phyloP scores from a whole-genome alignment of 768 basidiomycete species.

The Mycena vitilis region DNA sequence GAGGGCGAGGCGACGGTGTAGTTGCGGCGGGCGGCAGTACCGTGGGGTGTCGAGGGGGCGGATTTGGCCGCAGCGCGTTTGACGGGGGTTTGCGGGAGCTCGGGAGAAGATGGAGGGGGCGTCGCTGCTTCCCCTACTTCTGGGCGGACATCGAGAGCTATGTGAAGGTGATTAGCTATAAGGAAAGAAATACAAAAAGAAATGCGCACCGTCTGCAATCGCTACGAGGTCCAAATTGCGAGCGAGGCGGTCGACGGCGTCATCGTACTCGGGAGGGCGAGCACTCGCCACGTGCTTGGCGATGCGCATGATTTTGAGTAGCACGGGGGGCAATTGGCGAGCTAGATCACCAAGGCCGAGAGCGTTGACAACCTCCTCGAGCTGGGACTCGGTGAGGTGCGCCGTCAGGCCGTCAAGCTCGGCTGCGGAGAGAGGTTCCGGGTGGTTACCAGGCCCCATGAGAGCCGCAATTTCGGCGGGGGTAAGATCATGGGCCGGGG shows the following conservation, averaged over 20 bases:
- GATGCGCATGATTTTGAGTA: background rate
- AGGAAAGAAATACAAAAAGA: background rate
- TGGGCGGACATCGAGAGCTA: background rate
- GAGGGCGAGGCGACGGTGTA: background rate
- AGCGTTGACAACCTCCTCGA: background rate
- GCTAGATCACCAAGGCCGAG: background rate
- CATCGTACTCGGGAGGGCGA: background rate
- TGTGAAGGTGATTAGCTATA: too few species aligned
- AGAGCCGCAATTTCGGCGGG: background rate
- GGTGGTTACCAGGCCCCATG: background rate
- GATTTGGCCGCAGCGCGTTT: too few species aligned
- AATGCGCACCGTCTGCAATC: too few species aligned
- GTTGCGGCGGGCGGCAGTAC: background rate
- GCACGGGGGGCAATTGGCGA: background rate
- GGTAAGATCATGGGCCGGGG: conserved; percentile 3
- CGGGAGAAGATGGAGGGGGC: too few species aligned
- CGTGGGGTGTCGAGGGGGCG: too few species aligned
- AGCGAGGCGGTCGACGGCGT: background rate
- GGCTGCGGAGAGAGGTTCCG: background rate
- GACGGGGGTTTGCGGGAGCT: too few species aligned
- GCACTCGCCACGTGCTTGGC: background rate
- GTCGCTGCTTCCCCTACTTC: too few species aligned
- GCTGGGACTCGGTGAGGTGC: background rate
- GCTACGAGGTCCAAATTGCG: background rate
- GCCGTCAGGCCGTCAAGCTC: background rate